A percentile compares a stretch with the other conserved stretches of the same genome.
Evolutionary conservation across 2,329 filamentous ascomycete species (phyloP).

Genomic region (Microsporum audouinii): DNA sequence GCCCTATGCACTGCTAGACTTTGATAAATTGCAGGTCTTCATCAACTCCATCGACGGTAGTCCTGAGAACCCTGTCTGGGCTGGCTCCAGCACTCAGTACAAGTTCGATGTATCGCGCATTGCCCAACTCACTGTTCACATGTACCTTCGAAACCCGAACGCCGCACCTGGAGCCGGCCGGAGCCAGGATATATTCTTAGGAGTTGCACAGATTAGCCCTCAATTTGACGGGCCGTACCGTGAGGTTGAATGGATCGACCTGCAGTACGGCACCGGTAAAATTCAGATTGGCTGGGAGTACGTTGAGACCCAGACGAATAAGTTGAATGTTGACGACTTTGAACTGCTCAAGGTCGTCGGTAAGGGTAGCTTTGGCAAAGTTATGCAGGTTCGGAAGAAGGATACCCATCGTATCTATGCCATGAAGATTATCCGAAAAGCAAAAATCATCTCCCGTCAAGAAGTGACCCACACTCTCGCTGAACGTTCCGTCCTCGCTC

Average conservation of each 20-base stretch:
- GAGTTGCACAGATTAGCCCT: conserved; percentile 81
- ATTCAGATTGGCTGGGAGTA: conserved; percentile 91
- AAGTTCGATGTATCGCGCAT: conserved; percentile 97
- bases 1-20: conserved; percentile 91
- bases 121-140: conserved; percentile 78
- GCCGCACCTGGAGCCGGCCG: conserved; percentile 73
- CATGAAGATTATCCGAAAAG: conserved; percentile 97
- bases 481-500: conserved; percentile 88
- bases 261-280: conserved; percentile 79
- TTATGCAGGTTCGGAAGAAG: conserved; percentile 98
- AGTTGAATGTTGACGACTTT: conserved; percentile 92
- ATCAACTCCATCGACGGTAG: conserved; percentile 93
- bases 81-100: conserved; percentile 93
- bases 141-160: conserved; percentile 88
- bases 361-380: conserved; percentile 96
- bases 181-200: conserved; percentile 93
- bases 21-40: conserved; percentile 97
- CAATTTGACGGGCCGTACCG: conserved; percentile 69
- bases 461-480: conserved; percentile 95
- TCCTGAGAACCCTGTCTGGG: conserved; percentile 91
- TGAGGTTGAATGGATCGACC: conserved; percentile 78
- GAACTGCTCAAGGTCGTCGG: conserved; percentile 95
- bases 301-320: conserved; percentile 79
- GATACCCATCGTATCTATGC: conserved; percentile 97
- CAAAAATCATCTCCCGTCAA: conserved; percentile 95